These are phyloP conservation scores for Coniochaeta sp. DNA, from an alignment of 2,329 filamentous ascomycete genomes.

Conservation along the genomic window DNA sequence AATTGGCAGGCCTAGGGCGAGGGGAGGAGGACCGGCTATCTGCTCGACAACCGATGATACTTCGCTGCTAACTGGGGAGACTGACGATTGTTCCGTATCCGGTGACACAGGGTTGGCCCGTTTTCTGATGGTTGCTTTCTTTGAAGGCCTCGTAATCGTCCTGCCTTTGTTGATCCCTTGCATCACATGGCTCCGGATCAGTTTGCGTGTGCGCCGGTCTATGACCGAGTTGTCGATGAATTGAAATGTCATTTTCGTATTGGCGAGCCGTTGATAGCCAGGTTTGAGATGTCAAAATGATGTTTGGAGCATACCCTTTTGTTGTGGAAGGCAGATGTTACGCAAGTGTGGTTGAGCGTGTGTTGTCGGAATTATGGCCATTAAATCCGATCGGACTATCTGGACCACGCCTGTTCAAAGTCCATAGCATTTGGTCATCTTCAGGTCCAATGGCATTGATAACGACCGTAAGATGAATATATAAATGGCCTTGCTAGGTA, in stretches of 20 bases:
- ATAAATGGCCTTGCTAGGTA: too few relatives aligned
- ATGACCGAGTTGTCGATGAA: slow-evolving; percentile 4
- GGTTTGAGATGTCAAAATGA: too few relatives aligned
- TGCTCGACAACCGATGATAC: not conserved
- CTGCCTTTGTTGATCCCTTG: slow-evolving; percentile 6
- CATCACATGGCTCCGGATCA: slow-evolving; percentile 7
- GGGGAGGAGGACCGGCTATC: not conserved
- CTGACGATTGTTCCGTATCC: not conserved
- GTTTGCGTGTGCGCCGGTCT: slow-evolving; percentile 1
- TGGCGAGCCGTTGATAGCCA: too few relatives aligned
- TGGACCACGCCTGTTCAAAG: too few relatives aligned
- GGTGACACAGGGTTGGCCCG: not conserved
- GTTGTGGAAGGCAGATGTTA: too few relatives aligned
- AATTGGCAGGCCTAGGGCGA: not conserved
- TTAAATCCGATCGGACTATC: too few relatives aligned
- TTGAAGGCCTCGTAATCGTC: not conserved
- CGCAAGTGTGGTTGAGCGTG: too few relatives aligned
- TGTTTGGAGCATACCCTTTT: too few relatives aligned
- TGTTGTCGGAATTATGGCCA: too few relatives aligned
- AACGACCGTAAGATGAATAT: too few relatives aligned
- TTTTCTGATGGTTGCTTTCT: not conserved
- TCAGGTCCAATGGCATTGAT: too few relatives aligned
- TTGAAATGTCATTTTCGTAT: slow-evolving; percentile 2
- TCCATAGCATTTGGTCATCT: too few relatives aligned
- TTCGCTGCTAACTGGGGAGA: not conserved